Conservation (phyloP, 208 protist species). For the Trypanosoma avium region DNA sequence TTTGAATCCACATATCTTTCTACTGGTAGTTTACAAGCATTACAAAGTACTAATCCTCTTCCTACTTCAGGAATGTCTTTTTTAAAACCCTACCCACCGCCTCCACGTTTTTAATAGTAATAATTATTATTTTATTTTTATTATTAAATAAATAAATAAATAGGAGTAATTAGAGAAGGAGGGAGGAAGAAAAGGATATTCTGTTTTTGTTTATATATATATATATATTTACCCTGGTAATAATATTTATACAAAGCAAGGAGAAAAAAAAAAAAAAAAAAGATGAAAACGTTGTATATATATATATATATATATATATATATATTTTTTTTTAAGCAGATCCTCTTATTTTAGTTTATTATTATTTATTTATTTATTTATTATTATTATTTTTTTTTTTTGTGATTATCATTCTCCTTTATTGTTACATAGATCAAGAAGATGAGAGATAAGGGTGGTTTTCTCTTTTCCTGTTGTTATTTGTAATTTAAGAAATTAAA, state of each 20-base stretch:
- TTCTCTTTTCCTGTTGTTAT: no score
- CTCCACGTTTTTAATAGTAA: conserved; percentile 3
- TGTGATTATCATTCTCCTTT: not conserved
- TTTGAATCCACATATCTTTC: conserved; percentile 32
- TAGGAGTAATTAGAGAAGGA: no score
- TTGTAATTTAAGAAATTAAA: no score
- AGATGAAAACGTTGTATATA: no score
- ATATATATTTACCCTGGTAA: no score
- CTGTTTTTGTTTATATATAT: not conserved
- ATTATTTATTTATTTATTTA: conserved; percentile 8
- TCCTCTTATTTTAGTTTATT: conserved; percentile 4
- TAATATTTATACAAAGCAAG: no score
- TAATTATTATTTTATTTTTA: conserved; percentile 11
- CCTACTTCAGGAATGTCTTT: not conserved
- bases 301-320: conserved; percentile 27
- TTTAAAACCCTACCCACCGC: not conserved
- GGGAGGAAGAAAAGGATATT: not conserved
- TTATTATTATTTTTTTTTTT: not conserved
- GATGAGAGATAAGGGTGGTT: no score
- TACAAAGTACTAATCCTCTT: not conserved
- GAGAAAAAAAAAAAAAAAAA: no score
- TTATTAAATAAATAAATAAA: no score
- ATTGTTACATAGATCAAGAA: no score
- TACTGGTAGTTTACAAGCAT: conserved; percentile 8
- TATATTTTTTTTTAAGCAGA: conserved; percentile 18